phyloP scores from a whole-genome alignment of 106 monocot genomes.

The Xerophyta viscosa region DNA sequence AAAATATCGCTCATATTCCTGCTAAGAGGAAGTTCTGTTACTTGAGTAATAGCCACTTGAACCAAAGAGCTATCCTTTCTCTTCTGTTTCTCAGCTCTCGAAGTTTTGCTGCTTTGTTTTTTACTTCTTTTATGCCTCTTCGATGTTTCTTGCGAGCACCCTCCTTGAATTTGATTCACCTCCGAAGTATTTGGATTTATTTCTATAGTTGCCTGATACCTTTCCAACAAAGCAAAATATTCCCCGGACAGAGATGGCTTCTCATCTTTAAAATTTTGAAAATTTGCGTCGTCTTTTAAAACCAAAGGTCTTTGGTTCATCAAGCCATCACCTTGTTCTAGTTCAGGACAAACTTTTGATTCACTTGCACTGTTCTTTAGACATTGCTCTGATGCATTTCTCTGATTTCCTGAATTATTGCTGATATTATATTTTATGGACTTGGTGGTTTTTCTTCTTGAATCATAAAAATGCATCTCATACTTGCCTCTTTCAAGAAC shows the following conservation, averaged over 20 bases:
- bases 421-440: constrained; percentile 9
- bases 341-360: neutral
- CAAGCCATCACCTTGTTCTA: neutral
- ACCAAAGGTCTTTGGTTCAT: too few relatives aligned
- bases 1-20: too few relatives aligned
- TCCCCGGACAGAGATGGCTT: too few relatives aligned
- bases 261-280: neutral
- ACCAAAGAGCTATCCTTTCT: neutral
- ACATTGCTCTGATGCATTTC: neutral
- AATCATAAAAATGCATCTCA: constrained; percentile 5
- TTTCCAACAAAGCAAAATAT: too few relatives aligned
- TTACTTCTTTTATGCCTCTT: constrained; percentile 4
- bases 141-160: neutral
- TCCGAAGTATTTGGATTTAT: neutral
- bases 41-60: constrained; percentile 2
- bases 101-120: constrained; percentile 2
- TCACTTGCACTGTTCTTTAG: neutral
- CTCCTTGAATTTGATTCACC: neutral
- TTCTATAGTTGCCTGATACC: neutral
- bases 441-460: constrained; percentile 5
- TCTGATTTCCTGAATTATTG: neutral
- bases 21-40: too few relatives aligned
- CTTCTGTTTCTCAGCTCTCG: constrained; percentile 7
- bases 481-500: constrained; percentile 18
- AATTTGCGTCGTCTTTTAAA: too few relatives aligned